phyloP scores from a whole-genome alignment of 169 alveolate species.

The Blepharisma undulans region DNA sequence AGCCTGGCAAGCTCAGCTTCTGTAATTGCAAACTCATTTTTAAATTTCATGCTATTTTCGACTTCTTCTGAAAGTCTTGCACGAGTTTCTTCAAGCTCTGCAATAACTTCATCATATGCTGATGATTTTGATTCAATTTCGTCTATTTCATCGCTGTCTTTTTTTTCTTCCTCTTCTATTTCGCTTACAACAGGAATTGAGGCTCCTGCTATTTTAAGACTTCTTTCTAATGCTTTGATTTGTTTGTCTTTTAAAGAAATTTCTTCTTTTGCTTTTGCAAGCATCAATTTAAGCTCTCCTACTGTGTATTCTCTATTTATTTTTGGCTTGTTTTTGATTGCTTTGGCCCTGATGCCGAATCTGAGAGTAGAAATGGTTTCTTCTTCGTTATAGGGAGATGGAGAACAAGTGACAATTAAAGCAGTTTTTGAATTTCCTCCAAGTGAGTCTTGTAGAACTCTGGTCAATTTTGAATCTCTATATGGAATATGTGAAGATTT shows the following conservation, averaged over 20 bases:
- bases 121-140: not conserved
- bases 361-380: slow-evolving; percentile 91
- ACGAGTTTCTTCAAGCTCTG: not conserved
- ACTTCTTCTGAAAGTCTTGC: not conserved
- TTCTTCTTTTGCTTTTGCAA: slow-evolving; percentile 67
- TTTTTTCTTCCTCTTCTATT: not conserved
- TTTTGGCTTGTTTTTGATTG: slow-evolving; percentile 58
- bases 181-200: not conserved
- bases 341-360: slow-evolving; percentile 70
- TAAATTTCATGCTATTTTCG: not conserved
- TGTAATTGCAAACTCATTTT: not conserved
- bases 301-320: slow-evolving; percentile 81
- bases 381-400: slow-evolving; percentile 91
- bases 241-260: slow-evolving; percentile 42
- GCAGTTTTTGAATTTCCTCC: slow-evolving; percentile 94
- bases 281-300: slow-evolving; percentile 72
- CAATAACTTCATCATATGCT: not conserved
- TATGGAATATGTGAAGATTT: slow-evolving; percentile 91
- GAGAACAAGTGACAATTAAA: slow-evolving; percentile 91
- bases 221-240: not conserved
- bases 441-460: slow-evolving; percentile 89
- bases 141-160: not conserved
- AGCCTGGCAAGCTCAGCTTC: not conserved
- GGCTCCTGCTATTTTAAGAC: not conserved
- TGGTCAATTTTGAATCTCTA: slow-evolving; percentile 93